Evolutionary conservation across 768 basidiomycete species (phyloP), one percentile per base, ranked within the genome.

Genomic region (Macrolepiota albuminosa): DNA sequence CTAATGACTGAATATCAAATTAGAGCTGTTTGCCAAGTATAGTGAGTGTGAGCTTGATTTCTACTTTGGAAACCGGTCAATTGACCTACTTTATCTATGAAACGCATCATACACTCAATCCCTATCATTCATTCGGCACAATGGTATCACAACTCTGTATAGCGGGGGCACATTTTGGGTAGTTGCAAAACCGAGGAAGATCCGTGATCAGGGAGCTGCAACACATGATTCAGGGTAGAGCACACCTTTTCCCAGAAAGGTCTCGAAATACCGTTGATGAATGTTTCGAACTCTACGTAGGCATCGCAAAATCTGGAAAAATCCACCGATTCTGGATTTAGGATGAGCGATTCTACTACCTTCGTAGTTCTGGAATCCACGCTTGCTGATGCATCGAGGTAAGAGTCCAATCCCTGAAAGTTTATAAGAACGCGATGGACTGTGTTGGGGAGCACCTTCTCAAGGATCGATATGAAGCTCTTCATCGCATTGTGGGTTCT

Each of bases 381-480:
- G 5, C 13, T 48, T 7, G 6, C 47, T 48, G 29, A 16, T 48
- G 45, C 49, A 21, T 4, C 36, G 8, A 36, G 26, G 26, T 14
- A 21, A 21, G 34, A 36, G 46, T 26, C 24, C 26, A 10, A 24
- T 26, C 47, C 47, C 29, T 36, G 34, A 37, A 8, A 11, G 7
- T 40, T 1, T 54, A 59, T 45, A 54, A 59, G 34, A 13, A 37
- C 42, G 26, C 43, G 43, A 13, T 6, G 21, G 47, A 18, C 37
- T 10, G 33, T 24, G 24, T 49, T 53, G 21, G 51, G 26, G 6
- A 37, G 21, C 9, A 46, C 6, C 24, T 18, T 31, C 46, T 47
- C 29, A 7, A 11, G 16, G 26, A 56, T 60, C 31, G 8, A 16
- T 11, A 60, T 60, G 59, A 60, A 56, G 49, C 33, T 51, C 42